These are phyloP conservation scores for Millerago galiae DNA, from an alignment of 805 yeast species.

Conservation along the genomic window DNA sequence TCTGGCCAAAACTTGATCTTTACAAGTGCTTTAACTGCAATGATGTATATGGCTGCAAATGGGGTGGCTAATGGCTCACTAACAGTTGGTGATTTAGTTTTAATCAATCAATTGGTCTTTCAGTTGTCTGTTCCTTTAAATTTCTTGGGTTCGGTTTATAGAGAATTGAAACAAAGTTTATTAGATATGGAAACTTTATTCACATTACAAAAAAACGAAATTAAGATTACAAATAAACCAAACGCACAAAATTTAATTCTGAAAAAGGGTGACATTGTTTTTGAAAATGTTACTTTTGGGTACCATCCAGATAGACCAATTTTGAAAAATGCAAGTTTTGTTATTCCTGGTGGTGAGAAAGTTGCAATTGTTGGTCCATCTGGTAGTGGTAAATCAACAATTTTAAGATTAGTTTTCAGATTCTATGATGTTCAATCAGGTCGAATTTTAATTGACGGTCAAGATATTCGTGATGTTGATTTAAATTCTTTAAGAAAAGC, in stretches of 20 bases:
- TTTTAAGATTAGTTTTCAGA: conserved; percentile 75
- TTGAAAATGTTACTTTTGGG: conserved; percentile 90
- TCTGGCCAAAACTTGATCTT: conserved; percentile 77
- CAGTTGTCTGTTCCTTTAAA: conserved; percentile 93
- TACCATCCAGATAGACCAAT: conserved; percentile 88
- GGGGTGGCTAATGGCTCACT: conserved; percentile 82
- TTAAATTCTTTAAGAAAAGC: conserved; percentile 65
- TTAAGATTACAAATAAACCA: conserved; percentile 56
- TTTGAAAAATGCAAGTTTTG: conserved; percentile 70
- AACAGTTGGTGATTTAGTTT: conserved; percentile 90
- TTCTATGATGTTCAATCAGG: conserved; percentile 83
- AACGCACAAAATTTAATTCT: conserved; percentile 57
- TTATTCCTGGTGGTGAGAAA: conserved; percentile 83
- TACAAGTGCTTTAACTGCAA: conserved; percentile 84
- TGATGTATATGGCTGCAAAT: conserved; percentile 97
- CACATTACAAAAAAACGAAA: conserved; percentile 69
- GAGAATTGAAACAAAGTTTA: conserved; percentile 88
- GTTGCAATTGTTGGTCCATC: conserved; percentile 96
- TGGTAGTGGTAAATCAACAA: conserved; percentile 93
- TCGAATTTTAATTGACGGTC: conserved; percentile 78
- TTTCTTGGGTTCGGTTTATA: conserved; percentile 89
- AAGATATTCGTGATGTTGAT: conserved; percentile 70
- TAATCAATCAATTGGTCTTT: conserved; percentile 92
- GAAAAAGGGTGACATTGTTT: conserved; percentile 57
- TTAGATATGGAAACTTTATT: conserved; percentile 95